Evolutionary conservation across 2,329 filamentous ascomycete genomes (phyloP).

Genomic region (Cladosporium cucumerinum): DNA sequence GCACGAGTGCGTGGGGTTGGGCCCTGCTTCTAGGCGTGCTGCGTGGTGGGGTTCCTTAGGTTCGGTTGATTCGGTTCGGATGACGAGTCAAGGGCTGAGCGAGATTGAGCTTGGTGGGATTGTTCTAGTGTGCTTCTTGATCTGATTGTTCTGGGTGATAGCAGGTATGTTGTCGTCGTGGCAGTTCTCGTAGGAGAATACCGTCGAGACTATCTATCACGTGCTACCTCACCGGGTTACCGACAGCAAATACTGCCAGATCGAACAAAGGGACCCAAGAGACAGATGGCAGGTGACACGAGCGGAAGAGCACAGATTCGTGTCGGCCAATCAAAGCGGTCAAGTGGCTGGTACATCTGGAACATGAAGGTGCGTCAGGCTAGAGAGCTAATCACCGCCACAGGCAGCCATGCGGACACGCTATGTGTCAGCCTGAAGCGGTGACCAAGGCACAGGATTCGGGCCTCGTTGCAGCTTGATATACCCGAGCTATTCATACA

Average conservation of each 20-base stretch:
- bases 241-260: neutral
- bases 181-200: neutral
- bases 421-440: neutral
- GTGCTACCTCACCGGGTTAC: neutral
- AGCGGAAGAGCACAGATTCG: neutral
- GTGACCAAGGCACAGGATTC: neutral
- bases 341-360: neutral
- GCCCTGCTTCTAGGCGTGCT: neutral
- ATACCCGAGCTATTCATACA: neutral
- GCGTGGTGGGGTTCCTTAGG: neutral
- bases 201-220: neutral
- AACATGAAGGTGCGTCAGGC: slow-evolving; percentile 2
- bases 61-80: neutral
- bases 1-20: slow-evolving; percentile 3
- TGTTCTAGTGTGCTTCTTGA: neutral
- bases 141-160: neutral
- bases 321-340: neutral
- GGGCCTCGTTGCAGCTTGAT: neutral
- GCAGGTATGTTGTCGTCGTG: neutral
- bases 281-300: neutral
- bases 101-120: neutral
- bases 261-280: neutral
- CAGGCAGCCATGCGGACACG: neutral
- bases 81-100: neutral
- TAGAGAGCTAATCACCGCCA: neutral